phyloP scores from a whole-genome alignment of 257 asterid genomes.

The Solanum phureja region DNA sequence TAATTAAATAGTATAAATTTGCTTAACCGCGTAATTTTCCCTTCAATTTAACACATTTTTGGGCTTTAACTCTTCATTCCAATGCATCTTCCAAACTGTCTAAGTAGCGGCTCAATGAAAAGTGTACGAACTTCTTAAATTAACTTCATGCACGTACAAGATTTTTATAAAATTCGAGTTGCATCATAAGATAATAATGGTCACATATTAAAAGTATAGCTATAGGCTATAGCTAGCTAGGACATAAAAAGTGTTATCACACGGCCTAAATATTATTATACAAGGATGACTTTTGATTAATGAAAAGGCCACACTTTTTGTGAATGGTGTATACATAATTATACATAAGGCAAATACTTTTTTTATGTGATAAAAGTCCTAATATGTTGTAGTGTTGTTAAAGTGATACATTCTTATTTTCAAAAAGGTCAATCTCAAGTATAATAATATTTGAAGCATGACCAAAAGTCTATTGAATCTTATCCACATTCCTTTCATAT shows the following conservation, averaged over 20 bases:
- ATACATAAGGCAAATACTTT: too few relatives aligned
- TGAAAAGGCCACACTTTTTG: background rate
- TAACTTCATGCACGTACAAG: background rate
- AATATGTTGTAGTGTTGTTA: too few relatives aligned
- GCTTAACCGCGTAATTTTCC: too few relatives aligned
- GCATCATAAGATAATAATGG: background rate
- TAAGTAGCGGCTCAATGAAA: background rate
- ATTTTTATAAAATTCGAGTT: background rate
- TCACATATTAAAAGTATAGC: background rate
- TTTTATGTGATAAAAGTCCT: too few relatives aligned
- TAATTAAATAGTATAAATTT: too few relatives aligned
- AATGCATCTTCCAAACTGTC: background rate
- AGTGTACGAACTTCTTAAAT: background rate
- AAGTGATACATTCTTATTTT: too few relatives aligned
- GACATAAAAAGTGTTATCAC: background rate
- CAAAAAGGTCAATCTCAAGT: background rate
- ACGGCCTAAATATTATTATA: background rate
- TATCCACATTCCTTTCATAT: too few relatives aligned
- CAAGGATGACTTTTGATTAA: too few relatives aligned
- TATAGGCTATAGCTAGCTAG: background rate
- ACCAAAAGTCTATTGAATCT: too few relatives aligned
- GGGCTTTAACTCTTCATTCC: background rate
- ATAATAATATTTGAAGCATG: too few relatives aligned
- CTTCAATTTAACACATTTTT: too few relatives aligned
- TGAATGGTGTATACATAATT: too few relatives aligned